Percentiles rank a stretch among this genome's conserved stretches.
phyloP scores from a whole-genome alignment of 2,329 filamentous ascomycete species.

The Hypomyces perniciosus region DNA sequence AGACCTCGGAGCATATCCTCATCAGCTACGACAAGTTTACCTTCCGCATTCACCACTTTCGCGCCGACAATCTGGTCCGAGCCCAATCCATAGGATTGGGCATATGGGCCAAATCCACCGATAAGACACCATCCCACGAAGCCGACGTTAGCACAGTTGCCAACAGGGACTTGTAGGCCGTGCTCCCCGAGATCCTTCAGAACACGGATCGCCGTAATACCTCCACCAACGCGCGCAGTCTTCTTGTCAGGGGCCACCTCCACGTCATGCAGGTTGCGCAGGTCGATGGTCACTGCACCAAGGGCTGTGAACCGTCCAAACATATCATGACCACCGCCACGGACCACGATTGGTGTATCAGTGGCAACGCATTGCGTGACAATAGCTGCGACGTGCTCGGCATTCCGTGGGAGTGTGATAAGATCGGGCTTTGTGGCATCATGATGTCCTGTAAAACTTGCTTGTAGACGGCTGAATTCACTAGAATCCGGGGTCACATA shows the following conservation, averaged over 20 bases:
- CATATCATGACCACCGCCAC: slow-evolving; percentile 31
- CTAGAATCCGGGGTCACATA: no score
- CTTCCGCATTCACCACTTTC: slow-evolving; percentile 32
- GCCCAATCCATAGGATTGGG: slow-evolving; percentile 27
- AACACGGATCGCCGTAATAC: slow-evolving; percentile 16
- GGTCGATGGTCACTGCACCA: slow-evolving; percentile 29
- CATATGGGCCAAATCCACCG: slow-evolving; percentile 30
- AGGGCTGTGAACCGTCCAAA: slow-evolving; percentile 25
- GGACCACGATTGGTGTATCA: slow-evolving; percentile 10
- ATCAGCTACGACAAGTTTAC: slow-evolving; percentile 31
- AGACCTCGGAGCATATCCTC: slow-evolving; percentile 32
- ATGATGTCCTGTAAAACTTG: no score
- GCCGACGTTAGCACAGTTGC: slow-evolving; percentile 23
- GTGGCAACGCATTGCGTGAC: no score
- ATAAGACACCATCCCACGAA: slow-evolving; percentile 30
- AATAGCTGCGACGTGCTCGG: no score
- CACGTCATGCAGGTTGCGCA: slow-evolving; percentile 31
- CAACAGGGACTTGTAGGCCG: slow-evolving; percentile 24
- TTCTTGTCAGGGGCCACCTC: slow-evolving; percentile 20
- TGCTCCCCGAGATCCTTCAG: slow-evolving; percentile 23
- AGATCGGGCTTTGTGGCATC: no score
- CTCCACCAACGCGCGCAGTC: slow-evolving; percentile 31
- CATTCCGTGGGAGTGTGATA: no score
- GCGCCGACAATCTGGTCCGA: slow-evolving; percentile 33
- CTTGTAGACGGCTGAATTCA: no score